Evolutionary conservation across 495 filamentous ascomycete species (phyloP).

Genomic region (Achaetomiella virescens): DNA sequence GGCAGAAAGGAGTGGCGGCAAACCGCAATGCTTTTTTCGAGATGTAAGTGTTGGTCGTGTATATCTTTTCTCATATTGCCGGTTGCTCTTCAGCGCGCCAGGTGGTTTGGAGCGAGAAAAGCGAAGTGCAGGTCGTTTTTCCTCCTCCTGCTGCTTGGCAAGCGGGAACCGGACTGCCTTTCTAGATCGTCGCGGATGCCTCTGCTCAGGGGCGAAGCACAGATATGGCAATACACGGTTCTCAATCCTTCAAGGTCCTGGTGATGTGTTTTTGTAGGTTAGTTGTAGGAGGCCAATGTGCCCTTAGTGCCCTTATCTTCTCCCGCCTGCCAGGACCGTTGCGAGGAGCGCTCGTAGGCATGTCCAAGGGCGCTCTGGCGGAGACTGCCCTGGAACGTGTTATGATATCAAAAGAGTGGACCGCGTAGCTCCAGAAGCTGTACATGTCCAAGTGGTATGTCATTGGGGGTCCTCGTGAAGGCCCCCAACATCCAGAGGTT

Average conservation of each 20-base stretch:
- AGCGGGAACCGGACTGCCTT: not conserved
- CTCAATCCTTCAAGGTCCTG: too few species aligned
- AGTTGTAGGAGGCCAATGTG: too few species aligned
- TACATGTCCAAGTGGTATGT: too few species aligned
- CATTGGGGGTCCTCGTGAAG: too few species aligned
- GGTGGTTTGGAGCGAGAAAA: not conserved
- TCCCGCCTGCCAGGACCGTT: too few species aligned
- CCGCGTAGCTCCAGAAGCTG: too few species aligned
- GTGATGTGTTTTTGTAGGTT: not conserved
- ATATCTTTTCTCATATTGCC: not conserved
- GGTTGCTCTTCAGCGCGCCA: not conserved
- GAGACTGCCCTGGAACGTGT: too few species aligned
- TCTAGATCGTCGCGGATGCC: not conserved
- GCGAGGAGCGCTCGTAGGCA: too few species aligned
- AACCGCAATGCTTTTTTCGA: not conserved
- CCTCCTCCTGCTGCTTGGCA: constrained; percentile 1
- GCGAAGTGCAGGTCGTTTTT: constrained; percentile 10
- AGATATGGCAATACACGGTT: not conserved
- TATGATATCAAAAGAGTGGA: too few species aligned
- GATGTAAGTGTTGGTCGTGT: constrained; percentile 2
- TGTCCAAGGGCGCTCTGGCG: too few species aligned
- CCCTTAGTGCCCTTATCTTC: too few species aligned
- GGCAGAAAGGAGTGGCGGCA: not conserved
- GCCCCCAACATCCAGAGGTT: too few species aligned
- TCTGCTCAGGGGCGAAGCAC: not conserved